These are phyloP conservation scores for Xanthoconium separans DNA, from an alignment of 1,284 basidiomycete genomes.

Conservation along the genomic window DNA sequence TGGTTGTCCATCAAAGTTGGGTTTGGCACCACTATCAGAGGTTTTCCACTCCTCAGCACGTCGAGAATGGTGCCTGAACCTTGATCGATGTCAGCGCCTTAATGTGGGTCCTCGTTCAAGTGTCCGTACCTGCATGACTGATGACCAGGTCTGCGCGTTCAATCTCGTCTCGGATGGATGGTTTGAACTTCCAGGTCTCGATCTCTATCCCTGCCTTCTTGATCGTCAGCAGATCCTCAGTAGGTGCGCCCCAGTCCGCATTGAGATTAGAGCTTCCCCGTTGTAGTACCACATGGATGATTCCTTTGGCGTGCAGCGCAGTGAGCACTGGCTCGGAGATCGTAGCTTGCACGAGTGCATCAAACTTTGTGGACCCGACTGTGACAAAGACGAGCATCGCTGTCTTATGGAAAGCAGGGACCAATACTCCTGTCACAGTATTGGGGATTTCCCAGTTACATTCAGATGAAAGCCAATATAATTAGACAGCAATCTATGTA, in stretches of 20 bases:
- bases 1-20: constrained; percentile 89
- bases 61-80: constrained; percentile 95
- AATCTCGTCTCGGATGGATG: constrained; percentile 66
- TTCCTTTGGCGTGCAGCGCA: constrained; percentile 54
- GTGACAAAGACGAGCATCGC: constrained; percentile 76
- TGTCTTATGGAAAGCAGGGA: not conserved
- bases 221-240: constrained; percentile 24
- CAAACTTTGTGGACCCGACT: constrained; percentile 89
- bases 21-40: constrained; percentile 89
- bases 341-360: constrained; percentile 65
- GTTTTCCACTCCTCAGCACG: constrained; percentile 71
- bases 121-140: constrained; percentile 82
- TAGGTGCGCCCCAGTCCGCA: constrained; percentile 6
- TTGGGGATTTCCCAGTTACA: not conserved
- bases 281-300: constrained; percentile 66
- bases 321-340: constrained; percentile 58
- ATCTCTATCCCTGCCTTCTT: constrained; percentile 49
- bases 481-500: not conserved
- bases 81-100: constrained; percentile 33
- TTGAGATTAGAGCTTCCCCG: constrained; percentile 59
- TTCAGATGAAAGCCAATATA: too few species aligned
- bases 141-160: constrained; percentile 75
- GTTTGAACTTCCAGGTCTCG: constrained; percentile 71
- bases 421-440: too few species aligned
- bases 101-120: not conserved